A percentile compares a stretch with the other conserved stretches of the same genome.
These are phyloP conservation scores for Huntiella decipiens DNA, from an alignment of 2,329 filamentous ascomycete species.

Conservation along the genomic window DNA sequence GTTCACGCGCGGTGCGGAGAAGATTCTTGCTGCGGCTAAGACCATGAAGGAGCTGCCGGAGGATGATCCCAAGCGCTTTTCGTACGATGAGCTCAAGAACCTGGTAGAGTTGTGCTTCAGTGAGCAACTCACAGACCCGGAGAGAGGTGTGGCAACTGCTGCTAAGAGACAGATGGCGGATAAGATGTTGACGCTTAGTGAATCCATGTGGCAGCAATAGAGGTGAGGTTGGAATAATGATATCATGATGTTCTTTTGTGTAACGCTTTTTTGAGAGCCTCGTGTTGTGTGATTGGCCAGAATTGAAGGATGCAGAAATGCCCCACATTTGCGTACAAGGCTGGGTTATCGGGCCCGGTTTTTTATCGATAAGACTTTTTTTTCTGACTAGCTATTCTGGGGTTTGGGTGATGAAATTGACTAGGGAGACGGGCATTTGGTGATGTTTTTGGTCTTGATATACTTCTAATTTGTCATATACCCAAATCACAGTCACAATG, in stretches of 20 bases:
- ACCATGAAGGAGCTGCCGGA: slow-evolving; percentile 18
- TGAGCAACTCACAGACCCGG: slow-evolving; percentile 44
- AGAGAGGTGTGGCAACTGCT: slow-evolving; percentile 46
- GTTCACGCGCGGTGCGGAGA: slow-evolving; percentile 46
- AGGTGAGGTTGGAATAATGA: background rate
- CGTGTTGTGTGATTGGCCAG: slow-evolving; percentile 2
- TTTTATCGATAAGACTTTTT: slow-evolving; percentile 10
- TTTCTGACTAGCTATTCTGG: background rate
- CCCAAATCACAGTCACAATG: slow-evolving; percentile 16
- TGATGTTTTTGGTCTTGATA: background rate
- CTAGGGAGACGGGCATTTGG: background rate
- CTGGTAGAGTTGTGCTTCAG: slow-evolving; percentile 50
- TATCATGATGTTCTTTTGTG: too few species aligned
- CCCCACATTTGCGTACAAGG: slow-evolving; percentile 7
- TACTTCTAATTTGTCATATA: background rate
- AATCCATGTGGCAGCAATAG: slow-evolving; percentile 49
- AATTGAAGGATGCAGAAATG: background rate
- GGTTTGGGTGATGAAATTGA: background rate
- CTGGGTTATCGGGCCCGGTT: slow-evolving; percentile 8
- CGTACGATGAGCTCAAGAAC: slow-evolving; percentile 46
- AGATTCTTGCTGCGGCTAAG: slow-evolving; percentile 43
- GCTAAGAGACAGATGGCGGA: slow-evolving; percentile 53
- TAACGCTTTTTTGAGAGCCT: too few species aligned
- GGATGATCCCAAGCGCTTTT: slow-evolving; percentile 28
- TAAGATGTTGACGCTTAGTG: slow-evolving; percentile 48